Evolutionary conservation across 768 basidiomycete genomes (phyloP), one percentile per base, ranked within the genome.

Genomic region (Termitomyces titanicus): DNA sequence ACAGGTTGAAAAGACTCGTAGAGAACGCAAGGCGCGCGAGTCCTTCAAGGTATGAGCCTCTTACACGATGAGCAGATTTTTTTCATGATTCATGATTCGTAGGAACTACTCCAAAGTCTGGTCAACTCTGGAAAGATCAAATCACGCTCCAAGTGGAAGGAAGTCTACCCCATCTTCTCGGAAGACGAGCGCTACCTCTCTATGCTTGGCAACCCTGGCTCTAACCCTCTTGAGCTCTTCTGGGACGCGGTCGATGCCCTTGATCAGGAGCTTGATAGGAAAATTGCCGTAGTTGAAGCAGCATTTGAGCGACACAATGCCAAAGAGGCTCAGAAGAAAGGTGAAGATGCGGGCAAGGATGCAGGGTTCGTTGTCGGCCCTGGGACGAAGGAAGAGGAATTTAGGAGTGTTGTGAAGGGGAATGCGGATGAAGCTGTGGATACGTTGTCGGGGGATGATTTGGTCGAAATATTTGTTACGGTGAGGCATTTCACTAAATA

Each of bases 151-250:
- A 95, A 94, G 68, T 99, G 96, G 96, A 94, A 94, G 68, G 80
- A 88, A 34, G 79, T 94, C 25, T 94, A 94, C 62, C 86, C 91
- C 0, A 71, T 77, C 22, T 86, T 98, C 72, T 75, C 77, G 7
- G 76, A 86, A 33, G 92, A 97, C 65, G 76, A 80, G 42, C 84
- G 92, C n/a, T 99, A 98, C 72, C 77, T 88, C 40, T 78, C 81
- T 57, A 84, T 98, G 70, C 84, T 98, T 17, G 96, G 97, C 15
- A 91, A 89, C 63, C 91, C 92, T 8, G 97, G 97, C 13, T 96
- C 94, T 2, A 94, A 91, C 61, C 95, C 96, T 1, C 79, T 99
- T 29, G 97, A 99, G 64, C 80, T 98, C 4, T 98, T 97, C 72
- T 97, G 94, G 93, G 96, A 98, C 70, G 68, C 80, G 10, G 88